Evolutionary conservation across 1,139 yeast genomes (phyloP).

Genomic region (Protomyces arabidopsidicola): DNA sequence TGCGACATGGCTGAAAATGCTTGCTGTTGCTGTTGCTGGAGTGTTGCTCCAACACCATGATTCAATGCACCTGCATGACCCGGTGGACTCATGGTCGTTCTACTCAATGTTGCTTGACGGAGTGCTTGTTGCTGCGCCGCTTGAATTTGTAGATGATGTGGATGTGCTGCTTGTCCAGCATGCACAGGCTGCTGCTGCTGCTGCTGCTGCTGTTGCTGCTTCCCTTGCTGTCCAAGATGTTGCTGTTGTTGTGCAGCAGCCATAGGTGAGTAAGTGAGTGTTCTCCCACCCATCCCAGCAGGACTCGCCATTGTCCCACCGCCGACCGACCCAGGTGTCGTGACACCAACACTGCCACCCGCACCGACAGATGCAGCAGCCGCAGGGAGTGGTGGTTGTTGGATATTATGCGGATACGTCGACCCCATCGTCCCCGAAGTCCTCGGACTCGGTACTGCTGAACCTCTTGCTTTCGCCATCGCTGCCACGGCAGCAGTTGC

Average conservation of each 20-base stretch:
- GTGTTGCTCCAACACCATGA: background rate
- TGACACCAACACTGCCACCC: no score
- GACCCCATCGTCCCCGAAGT: no score
- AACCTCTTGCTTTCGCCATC: no score
- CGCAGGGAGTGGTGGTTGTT: no score
- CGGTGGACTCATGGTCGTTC: background rate
- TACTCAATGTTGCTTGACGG: constrained; percentile 20
- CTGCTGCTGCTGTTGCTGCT: constrained; percentile 4
- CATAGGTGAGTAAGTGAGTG: background rate
- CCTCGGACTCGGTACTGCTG: no score
- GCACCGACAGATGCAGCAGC: no score
- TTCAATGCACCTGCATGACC: background rate
- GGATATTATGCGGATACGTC: no score
- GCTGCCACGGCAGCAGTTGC: no score
- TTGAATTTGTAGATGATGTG: constrained; percentile 2
- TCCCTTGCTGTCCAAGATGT: background rate
- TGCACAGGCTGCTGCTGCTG: constrained; percentile 1
- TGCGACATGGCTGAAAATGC: background rate
- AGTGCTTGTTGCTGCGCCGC: constrained; percentile 26
- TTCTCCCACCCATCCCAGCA: no score
- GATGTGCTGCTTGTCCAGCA: background rate
- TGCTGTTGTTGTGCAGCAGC: background rate
- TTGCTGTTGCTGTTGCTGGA: background rate
- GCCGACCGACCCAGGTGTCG: no score
- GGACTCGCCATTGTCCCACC: no score